A percentile compares a stretch with the other conserved stretches of the same genome.
These are phyloP conservation scores for Candolleomyces aberdarensis DNA, from an alignment of 768 basidiomycete genomes.

Conservation along the genomic window DNA sequence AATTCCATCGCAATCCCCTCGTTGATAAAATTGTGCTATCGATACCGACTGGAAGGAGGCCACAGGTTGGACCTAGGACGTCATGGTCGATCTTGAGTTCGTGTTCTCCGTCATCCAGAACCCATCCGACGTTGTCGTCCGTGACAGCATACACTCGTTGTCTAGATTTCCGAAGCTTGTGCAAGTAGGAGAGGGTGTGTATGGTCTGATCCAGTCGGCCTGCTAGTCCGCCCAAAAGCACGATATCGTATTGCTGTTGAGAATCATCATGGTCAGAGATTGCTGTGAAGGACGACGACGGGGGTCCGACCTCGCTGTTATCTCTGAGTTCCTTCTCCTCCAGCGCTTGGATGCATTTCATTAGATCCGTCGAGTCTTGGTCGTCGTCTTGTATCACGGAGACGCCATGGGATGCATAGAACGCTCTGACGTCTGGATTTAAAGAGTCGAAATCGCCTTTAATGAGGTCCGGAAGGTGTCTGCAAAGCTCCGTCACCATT, in stretches of 20 bases:
- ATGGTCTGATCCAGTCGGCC: conserved; percentile 95
- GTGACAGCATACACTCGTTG: conserved; percentile 71
- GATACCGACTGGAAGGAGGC: conserved; percentile 89
- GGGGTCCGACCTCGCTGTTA: conserved; percentile 31
- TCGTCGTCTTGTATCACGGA: conserved; percentile 61
- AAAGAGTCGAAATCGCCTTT: conserved; percentile 95
- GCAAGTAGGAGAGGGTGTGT: conserved; percentile 80
- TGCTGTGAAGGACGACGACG: not conserved
- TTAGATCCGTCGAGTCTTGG: conserved; percentile 89
- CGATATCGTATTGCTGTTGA: conserved; percentile 52
- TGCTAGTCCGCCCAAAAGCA: conserved; percentile 85
- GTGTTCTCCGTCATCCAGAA: conserved; percentile 89
- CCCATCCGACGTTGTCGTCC: conserved; percentile 92
- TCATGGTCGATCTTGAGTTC: conserved; percentile 69
- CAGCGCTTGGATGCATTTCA: conserved; percentile 81
- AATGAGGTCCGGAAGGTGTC: conserved; percentile 80
- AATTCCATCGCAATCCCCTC: conserved; percentile 84
- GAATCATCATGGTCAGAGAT: conserved; percentile 20
- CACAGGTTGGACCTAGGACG: conserved; percentile 84
- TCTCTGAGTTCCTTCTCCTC: conserved; percentile 51
- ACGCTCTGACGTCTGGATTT: conserved; percentile 65
- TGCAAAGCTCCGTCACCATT: conserved; percentile 21
- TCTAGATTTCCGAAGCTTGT: conserved; percentile 68
- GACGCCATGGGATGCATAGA: conserved; percentile 66
- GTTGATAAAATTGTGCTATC: conserved; percentile 77